Percentiles rank a stretch among this genome's conserved stretches.
These are phyloP conservation scores for Lycium ferocissimum DNA, from an alignment of 257 asterid genomes.

Conservation along the genomic window DNA sequence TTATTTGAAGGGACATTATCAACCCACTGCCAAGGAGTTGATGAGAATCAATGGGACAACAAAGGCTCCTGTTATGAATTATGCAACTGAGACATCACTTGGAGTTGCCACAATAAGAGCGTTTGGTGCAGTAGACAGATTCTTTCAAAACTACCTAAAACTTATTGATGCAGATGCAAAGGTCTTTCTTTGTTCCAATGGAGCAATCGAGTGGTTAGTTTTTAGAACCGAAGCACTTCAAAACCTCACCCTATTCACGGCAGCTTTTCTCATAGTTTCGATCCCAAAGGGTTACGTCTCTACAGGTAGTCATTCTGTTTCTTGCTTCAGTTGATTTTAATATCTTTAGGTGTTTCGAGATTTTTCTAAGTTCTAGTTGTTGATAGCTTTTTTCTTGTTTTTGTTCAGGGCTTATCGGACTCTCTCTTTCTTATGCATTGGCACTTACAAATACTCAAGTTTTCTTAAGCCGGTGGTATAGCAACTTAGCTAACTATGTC, in stretches of 20 bases:
- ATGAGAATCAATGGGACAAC: constrained; percentile 86
- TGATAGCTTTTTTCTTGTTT: constrained; percentile 1
- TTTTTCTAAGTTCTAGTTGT: background rate
- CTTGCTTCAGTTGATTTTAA: background rate
- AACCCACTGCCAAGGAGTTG: constrained; percentile 74
- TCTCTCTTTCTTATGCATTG: constrained; percentile 79
- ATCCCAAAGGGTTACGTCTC: constrained; percentile 55
- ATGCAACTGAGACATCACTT: constrained; percentile 77
- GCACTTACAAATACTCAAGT: constrained; percentile 63
- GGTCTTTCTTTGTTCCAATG: constrained; percentile 64
- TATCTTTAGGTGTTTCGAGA: background rate
- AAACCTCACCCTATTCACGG: constrained; percentile 65
- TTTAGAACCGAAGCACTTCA: constrained; percentile 76
- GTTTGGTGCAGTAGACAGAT: constrained; percentile 54
- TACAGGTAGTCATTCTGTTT: constrained; percentile 53
- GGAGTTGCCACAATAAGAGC: constrained; percentile 79
- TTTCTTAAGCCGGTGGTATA: constrained; percentile 64
- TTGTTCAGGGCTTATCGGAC: constrained; percentile 72
- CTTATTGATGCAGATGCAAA: constrained; percentile 75
- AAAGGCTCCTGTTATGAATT: constrained; percentile 82
- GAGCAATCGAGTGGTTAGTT: constrained; percentile 74
- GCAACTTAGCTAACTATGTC: constrained; percentile 62
- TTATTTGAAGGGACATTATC: constrained; percentile 66
- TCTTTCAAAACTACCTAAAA: constrained; percentile 62
- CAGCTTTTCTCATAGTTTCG: constrained; percentile 58